Evolutionary conservation across 83 land plant species (phyloP).

Genomic region (Diphasiastrum complanatum): DNA sequence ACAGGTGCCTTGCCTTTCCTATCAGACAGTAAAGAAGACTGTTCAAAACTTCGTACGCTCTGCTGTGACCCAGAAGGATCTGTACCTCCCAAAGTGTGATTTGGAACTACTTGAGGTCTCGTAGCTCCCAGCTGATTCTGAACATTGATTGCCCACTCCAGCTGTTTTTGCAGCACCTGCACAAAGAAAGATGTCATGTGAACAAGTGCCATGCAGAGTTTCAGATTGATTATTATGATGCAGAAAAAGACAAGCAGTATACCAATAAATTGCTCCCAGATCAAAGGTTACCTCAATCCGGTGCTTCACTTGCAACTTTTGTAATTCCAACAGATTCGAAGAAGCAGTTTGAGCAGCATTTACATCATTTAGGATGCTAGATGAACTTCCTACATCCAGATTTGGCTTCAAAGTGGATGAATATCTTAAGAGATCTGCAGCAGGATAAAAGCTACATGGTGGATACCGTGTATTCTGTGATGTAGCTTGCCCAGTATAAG

Average conservation of each 20-base stretch:
- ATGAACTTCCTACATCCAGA: background rate
- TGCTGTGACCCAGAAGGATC: no score
- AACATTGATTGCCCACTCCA: background rate
- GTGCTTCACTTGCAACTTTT: background rate
- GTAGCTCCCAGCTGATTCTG: no score
- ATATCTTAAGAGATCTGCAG: background rate
- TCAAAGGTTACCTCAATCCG: background rate
- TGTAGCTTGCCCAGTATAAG: no score
- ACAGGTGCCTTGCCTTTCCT: no score
- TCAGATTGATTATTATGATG: background rate
- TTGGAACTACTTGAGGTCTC: no score
- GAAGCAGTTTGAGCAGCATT: background rate
- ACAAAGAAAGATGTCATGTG: no score
- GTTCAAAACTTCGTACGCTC: no score
- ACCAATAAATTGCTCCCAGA: background rate
- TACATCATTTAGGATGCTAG: background rate
- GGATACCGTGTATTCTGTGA: background rate
- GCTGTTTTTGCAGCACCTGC: constrained; percentile 4
- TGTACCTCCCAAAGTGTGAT: no score
- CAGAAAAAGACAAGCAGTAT: no score
- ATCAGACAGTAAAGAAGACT: no score
- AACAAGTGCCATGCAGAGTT: background rate
- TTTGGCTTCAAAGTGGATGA: background rate
- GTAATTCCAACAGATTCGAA: background rate
- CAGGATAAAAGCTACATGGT: background rate